Evolutionary conservation across 768 basidiomycete genomes (phyloP).

Genomic region (Suillus subalutaceus): DNA sequence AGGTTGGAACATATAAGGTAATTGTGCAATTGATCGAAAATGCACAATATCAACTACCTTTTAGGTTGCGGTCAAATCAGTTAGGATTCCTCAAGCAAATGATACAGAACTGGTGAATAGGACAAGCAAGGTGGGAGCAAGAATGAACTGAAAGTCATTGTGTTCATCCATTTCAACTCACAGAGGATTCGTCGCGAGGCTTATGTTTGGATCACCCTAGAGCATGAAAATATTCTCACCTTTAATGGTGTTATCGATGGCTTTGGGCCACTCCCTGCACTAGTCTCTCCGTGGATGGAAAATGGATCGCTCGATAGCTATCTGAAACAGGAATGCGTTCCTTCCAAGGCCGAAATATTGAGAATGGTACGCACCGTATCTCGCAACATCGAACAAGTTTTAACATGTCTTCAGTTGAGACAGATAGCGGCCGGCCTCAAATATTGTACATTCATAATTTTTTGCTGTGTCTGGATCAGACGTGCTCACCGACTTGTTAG

Average conservation of each 20-base stretch:
- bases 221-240: constrained; percentile 21
- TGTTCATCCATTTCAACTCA: background rate
- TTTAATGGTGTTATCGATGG: constrained; percentile 20
- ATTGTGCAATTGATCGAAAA: background rate
- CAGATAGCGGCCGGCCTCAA: constrained; percentile 9
- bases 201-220: constrained; percentile 9
- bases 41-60: background rate
- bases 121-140: constrained; percentile 5
- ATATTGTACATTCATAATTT: constrained; percentile 6
- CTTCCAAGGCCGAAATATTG: constrained; percentile 12
- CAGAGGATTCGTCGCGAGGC: constrained; percentile 12
- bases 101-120: background rate
- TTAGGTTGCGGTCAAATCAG: constrained; percentile 14
- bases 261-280: constrained; percentile 24
- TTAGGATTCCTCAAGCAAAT: constrained; percentile 1
- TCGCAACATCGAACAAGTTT: background rate
- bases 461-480: background rate
- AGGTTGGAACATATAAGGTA: background rate
- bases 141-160: background rate
- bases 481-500: constrained; percentile 4
- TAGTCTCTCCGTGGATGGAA: constrained; percentile 30
- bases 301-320: constrained; percentile 37
- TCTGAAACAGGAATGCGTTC: constrained; percentile 16
- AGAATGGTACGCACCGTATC: constrained; percentile 17
- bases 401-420: constrained; percentile 3